These are phyloP conservation scores for Aquilaria malaccensis DNA, from an alignment of 345 rosid genomes.

Conservation along the genomic window DNA sequence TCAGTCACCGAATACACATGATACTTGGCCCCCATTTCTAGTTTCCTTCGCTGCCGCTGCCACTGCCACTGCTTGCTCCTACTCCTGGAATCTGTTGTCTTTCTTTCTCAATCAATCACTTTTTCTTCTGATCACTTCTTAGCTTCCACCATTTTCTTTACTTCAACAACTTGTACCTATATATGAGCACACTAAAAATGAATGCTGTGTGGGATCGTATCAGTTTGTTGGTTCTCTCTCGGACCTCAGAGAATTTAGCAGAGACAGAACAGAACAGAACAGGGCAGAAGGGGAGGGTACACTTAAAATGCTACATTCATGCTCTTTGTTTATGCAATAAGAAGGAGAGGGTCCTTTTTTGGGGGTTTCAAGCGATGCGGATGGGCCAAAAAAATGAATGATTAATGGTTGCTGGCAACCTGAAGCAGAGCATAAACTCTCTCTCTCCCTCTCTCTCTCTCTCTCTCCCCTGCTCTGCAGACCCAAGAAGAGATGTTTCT, in stretches of 20 bases:
- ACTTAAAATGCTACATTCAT: slow-evolving; percentile 17
- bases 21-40: slow-evolving; percentile 62
- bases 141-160: too few species aligned
- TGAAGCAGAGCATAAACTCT: too few species aligned
- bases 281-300: slow-evolving; percentile 11
- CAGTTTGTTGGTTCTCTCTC: too few species aligned
- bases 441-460: too few species aligned
- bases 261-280: slow-evolving; percentile 13
- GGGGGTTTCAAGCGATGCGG: slow-evolving; percentile 29
- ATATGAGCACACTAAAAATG: too few species aligned
- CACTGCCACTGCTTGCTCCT: too few species aligned
- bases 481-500: slow-evolving; percentile 34
- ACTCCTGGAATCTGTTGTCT: neutral
- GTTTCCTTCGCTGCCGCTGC: slow-evolving; percentile 1
- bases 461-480: slow-evolving; percentile 14
- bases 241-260: slow-evolving; percentile 9
- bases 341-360: slow-evolving; percentile 12
- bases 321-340: slow-evolving; percentile 12
- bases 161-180: too few species aligned
- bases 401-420: too few species aligned
- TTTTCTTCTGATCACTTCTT: neutral
- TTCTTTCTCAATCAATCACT: neutral
- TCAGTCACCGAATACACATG: slow-evolving; percentile 45
- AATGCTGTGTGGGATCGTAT: too few species aligned
- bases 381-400: neutral